Evolutionary conservation across 306 rosid species (phyloP).

Genomic region (Pyrus communis): DNA sequence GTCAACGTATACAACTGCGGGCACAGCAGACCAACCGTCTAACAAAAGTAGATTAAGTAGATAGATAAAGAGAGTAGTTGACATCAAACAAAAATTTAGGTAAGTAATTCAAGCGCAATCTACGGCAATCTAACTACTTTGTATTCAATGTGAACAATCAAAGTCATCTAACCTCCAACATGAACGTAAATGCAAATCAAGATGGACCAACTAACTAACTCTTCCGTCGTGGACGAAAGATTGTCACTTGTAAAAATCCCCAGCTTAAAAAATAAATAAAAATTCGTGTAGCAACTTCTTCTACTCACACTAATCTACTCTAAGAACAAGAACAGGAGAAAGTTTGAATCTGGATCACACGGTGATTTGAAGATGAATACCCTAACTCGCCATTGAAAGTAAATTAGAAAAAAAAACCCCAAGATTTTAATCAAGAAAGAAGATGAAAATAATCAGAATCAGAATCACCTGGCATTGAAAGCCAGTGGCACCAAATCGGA

Average conservation of each 20-base stretch:
- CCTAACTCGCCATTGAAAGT: no score
- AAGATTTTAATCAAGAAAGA: not conserved
- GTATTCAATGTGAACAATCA: not conserved
- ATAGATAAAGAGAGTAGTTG: not conserved
- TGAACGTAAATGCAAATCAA: not conserved
- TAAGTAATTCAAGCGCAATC: not conserved
- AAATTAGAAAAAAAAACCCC: no score
- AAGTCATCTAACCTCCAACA: not conserved
- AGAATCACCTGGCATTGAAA: conserved; percentile 43
- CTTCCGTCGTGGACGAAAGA: not conserved
- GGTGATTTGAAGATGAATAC: no score
- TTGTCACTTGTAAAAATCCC: not conserved
- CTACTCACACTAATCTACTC: no score
- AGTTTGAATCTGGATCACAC: no score
- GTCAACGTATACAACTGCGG: no score
- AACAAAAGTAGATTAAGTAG: not conserved
- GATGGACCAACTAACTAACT: no score
- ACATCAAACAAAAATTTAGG: not conserved
- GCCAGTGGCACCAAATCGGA: conserved; percentile 55
- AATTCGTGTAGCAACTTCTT: not conserved
- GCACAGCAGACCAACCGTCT: not conserved
- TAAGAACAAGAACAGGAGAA: no score
- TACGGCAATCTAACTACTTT: not conserved
- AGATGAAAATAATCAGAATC: not conserved
- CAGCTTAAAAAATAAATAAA: not conserved